A percentile compares a stretch with the other conserved stretches of the same genome.
These are phyloP conservation scores for Blastocladiella britannica DNA, from an alignment of 192 early-diverging fungal genomes.

Conservation along the genomic window DNA sequence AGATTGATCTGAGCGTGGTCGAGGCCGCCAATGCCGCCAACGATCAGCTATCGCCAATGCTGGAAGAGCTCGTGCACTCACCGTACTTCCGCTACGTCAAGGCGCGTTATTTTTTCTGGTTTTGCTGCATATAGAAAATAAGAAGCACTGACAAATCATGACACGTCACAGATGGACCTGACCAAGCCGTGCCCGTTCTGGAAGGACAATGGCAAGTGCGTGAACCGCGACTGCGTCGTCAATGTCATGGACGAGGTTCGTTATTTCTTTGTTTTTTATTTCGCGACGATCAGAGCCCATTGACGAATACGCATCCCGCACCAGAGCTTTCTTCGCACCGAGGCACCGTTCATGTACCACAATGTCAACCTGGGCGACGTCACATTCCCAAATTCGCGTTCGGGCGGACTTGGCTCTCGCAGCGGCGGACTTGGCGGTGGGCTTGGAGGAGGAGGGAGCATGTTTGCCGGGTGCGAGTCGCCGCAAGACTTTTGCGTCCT, in stretches of 20 bases:
- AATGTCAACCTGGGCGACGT: not conserved
- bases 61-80: not conserved
- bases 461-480: not conserved
- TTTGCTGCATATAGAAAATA: no score
- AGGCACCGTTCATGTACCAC: not conserved
- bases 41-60: not conserved
- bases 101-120: no score
- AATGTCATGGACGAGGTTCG: constrained; percentile 49
- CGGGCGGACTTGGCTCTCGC: no score
- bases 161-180: constrained; percentile 58
- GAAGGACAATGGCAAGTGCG: constrained; percentile 61
- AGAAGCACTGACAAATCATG: no score
- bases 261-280: no score
- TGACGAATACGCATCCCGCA: no score
- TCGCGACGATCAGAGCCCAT: no score
- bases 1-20: no score
- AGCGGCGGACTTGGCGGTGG: not conserved
- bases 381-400: no score
- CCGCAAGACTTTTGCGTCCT: constrained; percentile 68
- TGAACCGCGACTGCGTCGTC: constrained; percentile 67
- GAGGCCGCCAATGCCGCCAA: not conserved
- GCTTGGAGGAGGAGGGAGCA: not conserved
- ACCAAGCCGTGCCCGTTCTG: constrained; percentile 79
- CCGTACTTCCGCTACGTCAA: not conserved
- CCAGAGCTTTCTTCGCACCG: no score